Conservation (phyloP, 495 filamentous ascomycete species). For the Sporormia fimetaria region DNA sequence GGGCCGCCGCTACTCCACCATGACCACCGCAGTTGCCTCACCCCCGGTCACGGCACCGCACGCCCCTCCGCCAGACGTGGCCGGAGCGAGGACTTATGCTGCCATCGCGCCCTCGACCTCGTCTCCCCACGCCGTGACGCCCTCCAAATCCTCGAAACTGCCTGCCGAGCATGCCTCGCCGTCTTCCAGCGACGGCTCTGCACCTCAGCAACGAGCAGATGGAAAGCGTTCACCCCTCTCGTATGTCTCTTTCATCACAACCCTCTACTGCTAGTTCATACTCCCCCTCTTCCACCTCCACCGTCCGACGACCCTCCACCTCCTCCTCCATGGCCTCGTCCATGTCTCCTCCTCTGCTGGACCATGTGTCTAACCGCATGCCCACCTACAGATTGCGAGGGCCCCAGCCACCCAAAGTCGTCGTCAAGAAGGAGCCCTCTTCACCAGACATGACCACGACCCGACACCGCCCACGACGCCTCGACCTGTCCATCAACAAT, state of each 20-base stretch:
- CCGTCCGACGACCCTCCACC: slow-evolving; percentile 3
- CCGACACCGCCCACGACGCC: slow-evolving; percentile 73
- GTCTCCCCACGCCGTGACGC: slow-evolving; percentile 19
- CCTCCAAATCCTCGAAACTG: slow-evolving; percentile 20
- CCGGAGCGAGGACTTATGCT: slow-evolving; percentile 23
- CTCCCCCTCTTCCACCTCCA: slow-evolving; percentile 1
- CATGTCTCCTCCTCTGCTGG: slow-evolving; percentile 19
- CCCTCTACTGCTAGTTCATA: slow-evolving; percentile 6
- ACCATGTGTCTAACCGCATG: slow-evolving; percentile 14
- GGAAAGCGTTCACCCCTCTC: slow-evolving; percentile 44
- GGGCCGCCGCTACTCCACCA: slow-evolving; percentile 9
- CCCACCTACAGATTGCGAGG: slow-evolving; percentile 28
- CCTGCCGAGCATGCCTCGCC: slow-evolving; percentile 23
- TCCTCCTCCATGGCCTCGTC: slow-evolving; percentile 7
- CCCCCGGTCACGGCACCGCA: slow-evolving; percentile 25
- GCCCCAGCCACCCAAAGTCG: slow-evolving; percentile 50
- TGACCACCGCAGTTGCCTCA: slow-evolving; percentile 25
- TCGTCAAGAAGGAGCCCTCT: slow-evolving; percentile 93
- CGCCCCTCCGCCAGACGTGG: slow-evolving; percentile 14
- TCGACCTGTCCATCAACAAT: slow-evolving; percentile 60
- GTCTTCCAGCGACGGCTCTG: slow-evolving; percentile 28
- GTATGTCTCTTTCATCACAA: slow-evolving; percentile 36
- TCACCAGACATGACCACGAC: slow-evolving; percentile 61
- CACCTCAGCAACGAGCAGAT: slow-evolving; percentile 27
- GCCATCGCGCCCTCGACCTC: slow-evolving; percentile 28